A percentile compares a stretch with the other conserved stretches of the same genome.
Evolutionary conservation across 495 filamentous ascomycete genomes (phyloP).

Genomic region (Aspergillus cristatus): DNA sequence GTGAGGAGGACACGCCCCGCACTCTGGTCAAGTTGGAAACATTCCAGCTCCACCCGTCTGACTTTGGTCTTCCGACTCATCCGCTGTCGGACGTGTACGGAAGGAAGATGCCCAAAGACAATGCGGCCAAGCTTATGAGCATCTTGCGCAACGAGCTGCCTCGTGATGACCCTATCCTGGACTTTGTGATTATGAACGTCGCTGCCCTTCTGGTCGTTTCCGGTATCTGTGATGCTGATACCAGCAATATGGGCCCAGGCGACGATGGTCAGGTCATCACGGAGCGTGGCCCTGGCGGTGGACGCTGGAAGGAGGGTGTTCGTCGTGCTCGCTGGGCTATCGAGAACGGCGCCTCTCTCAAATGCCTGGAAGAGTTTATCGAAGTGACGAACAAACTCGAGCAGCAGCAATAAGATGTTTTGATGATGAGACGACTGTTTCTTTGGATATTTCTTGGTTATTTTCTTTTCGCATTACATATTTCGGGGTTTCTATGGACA

Average conservation of each 20-base stretch:
- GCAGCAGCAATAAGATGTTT: constrained; percentile 5
- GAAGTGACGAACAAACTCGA: constrained; percentile 42
- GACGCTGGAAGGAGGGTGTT: constrained; percentile 88
- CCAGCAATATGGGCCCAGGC: constrained; percentile 65
- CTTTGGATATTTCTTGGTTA: constrained; percentile 4
- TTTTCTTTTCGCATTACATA: constrained; percentile 4
- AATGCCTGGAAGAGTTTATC: constrained; percentile 61
- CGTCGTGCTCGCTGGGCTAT: constrained; percentile 76
- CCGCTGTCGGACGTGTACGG: constrained; percentile 67
- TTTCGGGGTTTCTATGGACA: background rate
- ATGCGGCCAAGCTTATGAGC: constrained; percentile 68
- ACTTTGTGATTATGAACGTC: constrained; percentile 91
- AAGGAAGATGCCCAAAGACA: constrained; percentile 78
- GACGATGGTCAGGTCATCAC: constrained; percentile 64
- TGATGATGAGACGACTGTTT: background rate
- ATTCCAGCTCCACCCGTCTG: constrained; percentile 64
- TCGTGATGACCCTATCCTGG: constrained; percentile 71
- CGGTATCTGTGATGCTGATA: constrained; percentile 78
- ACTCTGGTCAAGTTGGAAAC: constrained; percentile 52
- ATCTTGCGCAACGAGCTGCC: constrained; percentile 66
- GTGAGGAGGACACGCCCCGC: constrained; percentile 28
- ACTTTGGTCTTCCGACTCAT: constrained; percentile 77
- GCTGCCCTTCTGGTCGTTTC: constrained; percentile 76
- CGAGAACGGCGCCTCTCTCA: constrained; percentile 69
- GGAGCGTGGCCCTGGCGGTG: constrained; percentile 73